Evolutionary conservation across 805 yeast species (phyloP).

Genomic region (Kregervanrija pseudodelftensis): DNA sequence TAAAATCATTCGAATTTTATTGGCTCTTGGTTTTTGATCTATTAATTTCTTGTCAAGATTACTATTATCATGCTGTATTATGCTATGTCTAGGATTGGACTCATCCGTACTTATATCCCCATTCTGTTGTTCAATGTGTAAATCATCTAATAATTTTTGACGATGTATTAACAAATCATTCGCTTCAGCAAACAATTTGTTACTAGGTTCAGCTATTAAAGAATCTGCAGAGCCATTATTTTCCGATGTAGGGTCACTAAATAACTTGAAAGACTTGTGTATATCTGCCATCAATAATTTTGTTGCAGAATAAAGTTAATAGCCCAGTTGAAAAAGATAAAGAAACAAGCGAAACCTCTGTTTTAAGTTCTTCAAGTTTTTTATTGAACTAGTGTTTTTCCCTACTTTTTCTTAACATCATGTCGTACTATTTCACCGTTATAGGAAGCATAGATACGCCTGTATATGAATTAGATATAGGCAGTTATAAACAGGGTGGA

Average conservation of each 20-base stretch:
- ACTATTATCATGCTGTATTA: background rate
- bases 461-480: slow-evolving; percentile 79
- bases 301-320: too few species aligned
- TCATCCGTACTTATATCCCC: slow-evolving; percentile 1
- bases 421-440: slow-evolving; percentile 85
- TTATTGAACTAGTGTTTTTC: too few species aligned
- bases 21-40: slow-evolving; percentile 33
- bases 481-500: slow-evolving; percentile 60
- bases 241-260: too few species aligned
- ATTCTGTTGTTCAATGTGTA: slow-evolving; percentile 23
- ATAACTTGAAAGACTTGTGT: too few species aligned
- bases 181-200: slow-evolving; percentile 20
- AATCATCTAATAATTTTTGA: slow-evolving; percentile 34
- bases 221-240: too few species aligned
- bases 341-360: too few species aligned
- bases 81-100: background rate
- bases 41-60: too few species aligned
- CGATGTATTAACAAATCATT: slow-evolving; percentile 38
- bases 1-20: slow-evolving; percentile 39
- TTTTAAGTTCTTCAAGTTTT: too few species aligned
- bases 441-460: slow-evolving; percentile 85
- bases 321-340: too few species aligned
- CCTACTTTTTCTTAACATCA: slow-evolving; percentile 15
- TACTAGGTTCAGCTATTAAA: too few species aligned
- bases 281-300: too few species aligned